Percentiles rank a stretch among this genome's conserved stretches.
Conservation (phyloP, 805 yeast species). For the Zygoascus bituminiphila region DNA sequence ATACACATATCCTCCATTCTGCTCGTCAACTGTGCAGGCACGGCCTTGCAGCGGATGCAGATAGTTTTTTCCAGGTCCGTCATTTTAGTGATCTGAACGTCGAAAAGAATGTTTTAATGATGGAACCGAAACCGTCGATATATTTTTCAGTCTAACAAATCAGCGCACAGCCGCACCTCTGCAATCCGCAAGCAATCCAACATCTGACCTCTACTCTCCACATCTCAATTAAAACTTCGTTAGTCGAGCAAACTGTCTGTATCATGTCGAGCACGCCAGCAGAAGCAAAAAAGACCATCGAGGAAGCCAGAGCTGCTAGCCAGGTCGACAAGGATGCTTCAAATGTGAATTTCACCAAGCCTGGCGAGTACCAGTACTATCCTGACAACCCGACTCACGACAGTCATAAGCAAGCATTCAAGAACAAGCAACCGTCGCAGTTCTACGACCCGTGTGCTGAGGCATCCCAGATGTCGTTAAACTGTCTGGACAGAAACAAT, state of each 20-base stretch:
- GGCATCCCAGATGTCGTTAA: conserved; percentile 76
- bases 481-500: conserved; percentile 71
- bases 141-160: too few species aligned
- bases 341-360: conserved; percentile 49
- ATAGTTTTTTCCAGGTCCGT: conserved; percentile 3
- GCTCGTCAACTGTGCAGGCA: conserved; percentile 37
- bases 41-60: conserved; percentile 46
- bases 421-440: conserved; percentile 68
- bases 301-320: not conserved
- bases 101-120: too few species aligned
- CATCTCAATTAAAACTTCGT: too few species aligned
- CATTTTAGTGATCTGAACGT: not conserved
- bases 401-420: conserved; percentile 59
- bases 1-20: conserved; percentile 61
- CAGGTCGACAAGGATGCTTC: conserved; percentile 28
- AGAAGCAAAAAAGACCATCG: not conserved
- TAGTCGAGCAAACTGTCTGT: too few species aligned
- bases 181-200: too few species aligned
- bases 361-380: conserved; percentile 56
- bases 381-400: conserved; percentile 83
- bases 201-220: not conserved
- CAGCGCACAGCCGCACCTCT: not conserved
- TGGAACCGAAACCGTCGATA: too few species aligned
- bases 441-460: conserved; percentile 92
- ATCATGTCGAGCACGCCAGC: not conserved